phyloP scores from a whole-genome alignment of 2,329 filamentous ascomycete genomes.

The Pleoardoris graminearum region DNA sequence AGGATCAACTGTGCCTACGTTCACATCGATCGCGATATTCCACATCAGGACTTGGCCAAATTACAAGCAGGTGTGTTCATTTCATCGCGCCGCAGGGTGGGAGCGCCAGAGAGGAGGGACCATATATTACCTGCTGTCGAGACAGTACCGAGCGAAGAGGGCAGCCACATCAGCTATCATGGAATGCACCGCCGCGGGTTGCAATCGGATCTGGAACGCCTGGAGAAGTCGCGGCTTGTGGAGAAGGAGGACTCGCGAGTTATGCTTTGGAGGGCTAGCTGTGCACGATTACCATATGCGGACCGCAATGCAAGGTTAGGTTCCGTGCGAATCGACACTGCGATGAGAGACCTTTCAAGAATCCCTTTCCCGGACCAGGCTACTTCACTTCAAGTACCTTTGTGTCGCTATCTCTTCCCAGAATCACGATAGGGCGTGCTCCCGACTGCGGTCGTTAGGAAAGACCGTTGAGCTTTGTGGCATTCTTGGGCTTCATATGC shows the following conservation, averaged over 20 bases:
- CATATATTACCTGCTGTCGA: not conserved
- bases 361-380: no score
- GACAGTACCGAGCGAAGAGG: constrained; percentile 2
- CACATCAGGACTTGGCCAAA: not conserved
- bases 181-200: not conserved
- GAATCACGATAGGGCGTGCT: no score
- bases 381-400: no score
- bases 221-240: not conserved
- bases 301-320: not conserved
- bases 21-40: constrained; percentile 3
- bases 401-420: no score
- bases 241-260: not conserved
- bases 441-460: no score
- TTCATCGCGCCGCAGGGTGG: constrained; percentile 3
- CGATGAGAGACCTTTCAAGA: no score
- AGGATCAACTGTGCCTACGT: constrained; percentile 4
- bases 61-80: not conserved
- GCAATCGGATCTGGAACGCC: not conserved
- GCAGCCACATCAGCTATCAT: constrained; percentile 3
- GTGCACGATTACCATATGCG: constrained; percentile 4
- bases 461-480: no score
- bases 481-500: no score
- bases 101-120: not conserved
- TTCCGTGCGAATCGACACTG: no score
- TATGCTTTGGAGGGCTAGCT: not conserved